These are phyloP conservation scores for Pholiota molesta DNA, from an alignment of 768 basidiomycete genomes.

Conservation along the genomic window DNA sequence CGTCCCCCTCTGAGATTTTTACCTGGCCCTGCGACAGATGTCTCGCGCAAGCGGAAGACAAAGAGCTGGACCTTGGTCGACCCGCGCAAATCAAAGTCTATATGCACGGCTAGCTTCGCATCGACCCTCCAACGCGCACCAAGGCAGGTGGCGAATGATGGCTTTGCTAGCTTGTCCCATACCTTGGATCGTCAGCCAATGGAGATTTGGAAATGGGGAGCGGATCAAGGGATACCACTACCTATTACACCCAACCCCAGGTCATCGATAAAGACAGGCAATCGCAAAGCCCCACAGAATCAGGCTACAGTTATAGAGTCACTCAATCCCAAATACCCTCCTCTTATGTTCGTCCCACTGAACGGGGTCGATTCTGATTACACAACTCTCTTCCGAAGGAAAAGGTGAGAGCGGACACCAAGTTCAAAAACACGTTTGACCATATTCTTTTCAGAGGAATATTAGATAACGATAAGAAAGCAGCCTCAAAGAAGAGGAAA, in stretches of 20 bases:
- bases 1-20: conserved; percentile 31
- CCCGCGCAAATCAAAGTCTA: conserved; percentile 35
- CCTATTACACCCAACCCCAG: not conserved
- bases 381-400: conserved; percentile 18
- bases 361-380: conserved; percentile 30
- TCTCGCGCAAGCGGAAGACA: not conserved
- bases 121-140: conserved; percentile 11
- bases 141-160: not conserved
- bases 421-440: not conserved
- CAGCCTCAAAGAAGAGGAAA: not conserved
- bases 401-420: conserved; percentile 10
- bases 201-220: conserved; percentile 5
- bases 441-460: not conserved
- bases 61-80: conserved; percentile 32
- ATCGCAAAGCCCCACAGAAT: not conserved
- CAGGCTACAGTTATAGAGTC: not conserved
- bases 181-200: conserved; percentile 18
- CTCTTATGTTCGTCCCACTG: conserved; percentile 33
- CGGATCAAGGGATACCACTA: not conserved
- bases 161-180: conserved; percentile 4
- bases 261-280: not conserved
- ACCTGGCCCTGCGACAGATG: conserved; percentile 16
- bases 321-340: conserved; percentile 17
- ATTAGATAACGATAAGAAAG: not conserved
- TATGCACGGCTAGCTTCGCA: conserved; percentile 21